These are phyloP conservation scores for Boletus subparvulus DNA, from an alignment of 768 basidiomycete species.

Conservation along the genomic window DNA sequence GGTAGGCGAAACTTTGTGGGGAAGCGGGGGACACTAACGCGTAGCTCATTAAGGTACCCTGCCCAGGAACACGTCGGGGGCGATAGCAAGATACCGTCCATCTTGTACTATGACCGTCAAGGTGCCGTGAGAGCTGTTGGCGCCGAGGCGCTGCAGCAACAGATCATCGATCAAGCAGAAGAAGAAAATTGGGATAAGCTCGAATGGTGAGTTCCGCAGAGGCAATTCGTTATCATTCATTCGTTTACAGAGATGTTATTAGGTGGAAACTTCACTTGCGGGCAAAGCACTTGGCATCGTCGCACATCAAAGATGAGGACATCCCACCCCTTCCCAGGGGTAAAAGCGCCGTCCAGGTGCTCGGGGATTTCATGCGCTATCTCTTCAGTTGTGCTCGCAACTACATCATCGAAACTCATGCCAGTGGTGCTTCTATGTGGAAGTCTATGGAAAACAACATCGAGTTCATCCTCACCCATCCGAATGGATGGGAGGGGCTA, in stretches of 20 bases:
- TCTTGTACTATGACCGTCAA: constrained; percentile 46
- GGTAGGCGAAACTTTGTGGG: constrained; percentile 12
- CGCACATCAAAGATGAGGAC: constrained; percentile 21
- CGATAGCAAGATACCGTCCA: constrained; percentile 49
- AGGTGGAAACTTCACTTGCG: constrained; percentile 33
- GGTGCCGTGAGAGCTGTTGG: constrained; percentile 43
- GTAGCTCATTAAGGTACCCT: constrained; percentile 38
- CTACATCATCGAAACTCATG: constrained; percentile 25
- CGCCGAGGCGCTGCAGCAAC: constrained; percentile 31
- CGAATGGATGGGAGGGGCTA: constrained; percentile 6
- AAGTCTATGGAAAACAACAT: constrained; percentile 1
- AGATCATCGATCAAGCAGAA: constrained; percentile 1
- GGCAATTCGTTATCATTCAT: neutral
- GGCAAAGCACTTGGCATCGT: constrained; percentile 23
- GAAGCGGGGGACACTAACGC: neutral
- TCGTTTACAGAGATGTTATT: neutral
- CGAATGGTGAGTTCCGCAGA: neutral
- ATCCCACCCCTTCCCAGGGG: constrained; percentile 22
- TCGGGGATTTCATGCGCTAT: constrained; percentile 29
- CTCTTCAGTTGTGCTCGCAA: constrained; percentile 22
- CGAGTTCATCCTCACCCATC: constrained; percentile 6
- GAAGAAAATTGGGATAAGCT: constrained; percentile 4
- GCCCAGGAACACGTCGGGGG: constrained; percentile 46
- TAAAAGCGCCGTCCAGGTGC: constrained; percentile 19
- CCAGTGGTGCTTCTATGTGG: constrained; percentile 22